Percentiles rank a stretch among this genome's conserved stretches.
Evolutionary conservation across 768 basidiomycete species (phyloP).

Genomic region (Podaxis rugospora): DNA sequence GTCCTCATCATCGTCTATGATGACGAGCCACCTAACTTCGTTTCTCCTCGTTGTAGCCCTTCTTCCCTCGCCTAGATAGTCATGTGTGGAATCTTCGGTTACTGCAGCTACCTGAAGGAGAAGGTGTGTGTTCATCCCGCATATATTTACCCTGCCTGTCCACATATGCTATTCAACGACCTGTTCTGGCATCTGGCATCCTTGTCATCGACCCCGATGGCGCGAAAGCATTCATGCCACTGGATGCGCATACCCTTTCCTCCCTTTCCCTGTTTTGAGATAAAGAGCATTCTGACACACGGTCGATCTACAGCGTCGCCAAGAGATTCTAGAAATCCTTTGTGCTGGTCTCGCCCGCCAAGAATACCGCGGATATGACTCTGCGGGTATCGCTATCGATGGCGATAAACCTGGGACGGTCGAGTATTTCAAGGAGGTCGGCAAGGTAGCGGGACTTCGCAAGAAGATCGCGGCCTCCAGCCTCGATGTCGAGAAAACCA

Average conservation of each 20-base stretch:
- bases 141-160: background rate
- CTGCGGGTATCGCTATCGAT: slow-evolving; percentile 87
- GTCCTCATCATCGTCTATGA: slow-evolving; percentile 1
- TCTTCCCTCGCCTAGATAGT: slow-evolving; percentile 15
- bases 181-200: background rate
- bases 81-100: slow-evolving; percentile 97
- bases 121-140: slow-evolving; percentile 54
- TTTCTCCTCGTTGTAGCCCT: slow-evolving; percentile 1
- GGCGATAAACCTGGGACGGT: slow-evolving; percentile 80
- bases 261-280: slow-evolving; percentile 1
- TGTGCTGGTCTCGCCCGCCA: slow-evolving; percentile 88
- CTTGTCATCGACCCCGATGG: background rate
- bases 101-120: slow-evolving; percentile 93
- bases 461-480: slow-evolving; percentile 76
- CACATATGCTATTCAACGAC: background rate
- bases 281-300: slow-evolving; percentile 15
- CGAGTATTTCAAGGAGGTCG: slow-evolving; percentile 94
- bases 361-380: slow-evolving; percentile 98
- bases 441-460: slow-evolving; percentile 91
- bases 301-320: slow-evolving; percentile 60
- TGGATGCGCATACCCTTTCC: background rate
- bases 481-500: slow-evolving; percentile 72
- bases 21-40: slow-evolving; percentile 4
- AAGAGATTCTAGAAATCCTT: slow-evolving; percentile 88
- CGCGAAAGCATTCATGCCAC: background rate